These are phyloP conservation scores for Hydrangea macrophylla DNA, from an alignment of 148 eudicot species.

Conservation along the genomic window DNA sequence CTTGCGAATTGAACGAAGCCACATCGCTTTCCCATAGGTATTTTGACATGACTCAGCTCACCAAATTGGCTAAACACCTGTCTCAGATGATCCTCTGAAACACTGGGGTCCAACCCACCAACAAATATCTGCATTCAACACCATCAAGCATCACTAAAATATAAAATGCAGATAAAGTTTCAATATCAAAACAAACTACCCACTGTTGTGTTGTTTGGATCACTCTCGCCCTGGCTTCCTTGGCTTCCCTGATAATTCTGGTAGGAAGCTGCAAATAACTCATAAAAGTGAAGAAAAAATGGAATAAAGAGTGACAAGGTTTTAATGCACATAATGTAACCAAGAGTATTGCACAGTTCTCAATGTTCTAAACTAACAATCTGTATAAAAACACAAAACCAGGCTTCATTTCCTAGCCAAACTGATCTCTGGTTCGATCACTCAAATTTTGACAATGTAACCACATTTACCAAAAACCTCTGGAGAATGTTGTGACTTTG, in stretches of 20 bases:
- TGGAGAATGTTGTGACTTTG: too few relatives aligned
- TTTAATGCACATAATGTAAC: not conserved
- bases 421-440: not conserved
- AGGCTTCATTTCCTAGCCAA: not conserved
- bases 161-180: constrained; percentile 4
- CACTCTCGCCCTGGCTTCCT: constrained; percentile 83
- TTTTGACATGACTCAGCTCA: not conserved
- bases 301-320: not conserved
- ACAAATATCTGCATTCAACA: constrained; percentile 3
- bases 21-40: not conserved
- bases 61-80: constrained; percentile 21
- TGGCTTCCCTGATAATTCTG: constrained; percentile 69
- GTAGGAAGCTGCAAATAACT: constrained; percentile 62
- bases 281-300: constrained; percentile 13
- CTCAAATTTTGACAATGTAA: too few relatives aligned
- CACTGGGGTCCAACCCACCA: not conserved
- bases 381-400: not conserved
- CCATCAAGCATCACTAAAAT: constrained; percentile 16
- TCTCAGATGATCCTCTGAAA: constrained; percentile 11
- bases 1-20: constrained; percentile 2
- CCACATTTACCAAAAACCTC: too few relatives aligned
- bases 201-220: constrained; percentile 95
- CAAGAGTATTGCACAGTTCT: not conserved
- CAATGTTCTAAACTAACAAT: too few relatives aligned
- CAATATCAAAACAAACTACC: constrained; percentile 40